A percentile compares a stretch with the other conserved stretches of the same genome.
phyloP scores from a whole-genome alignment of 352 stramenopile genomes.

The Thraustochytrium striatum region DNA sequence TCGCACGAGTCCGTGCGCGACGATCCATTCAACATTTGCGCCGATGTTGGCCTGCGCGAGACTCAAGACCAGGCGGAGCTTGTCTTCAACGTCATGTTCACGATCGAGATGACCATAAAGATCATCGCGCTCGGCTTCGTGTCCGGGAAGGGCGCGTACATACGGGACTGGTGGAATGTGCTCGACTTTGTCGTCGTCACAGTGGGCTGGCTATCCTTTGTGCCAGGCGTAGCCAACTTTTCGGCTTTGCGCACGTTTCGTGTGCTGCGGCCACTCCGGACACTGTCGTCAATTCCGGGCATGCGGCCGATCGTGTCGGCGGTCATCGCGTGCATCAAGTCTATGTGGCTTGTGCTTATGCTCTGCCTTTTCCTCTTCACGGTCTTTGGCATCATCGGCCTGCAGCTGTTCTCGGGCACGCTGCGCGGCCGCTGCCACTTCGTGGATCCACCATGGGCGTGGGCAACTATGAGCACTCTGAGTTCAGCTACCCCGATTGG shows the following conservation, averaged over 20 bases:
- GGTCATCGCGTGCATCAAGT: slow-evolving; percentile 72
- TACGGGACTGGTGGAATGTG: slow-evolving; percentile 78
- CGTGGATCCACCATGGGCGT: slow-evolving; percentile 63
- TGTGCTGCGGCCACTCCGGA: slow-evolving; percentile 77
- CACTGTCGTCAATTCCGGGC: slow-evolving; percentile 74
- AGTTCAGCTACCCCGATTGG: slow-evolving; percentile 58
- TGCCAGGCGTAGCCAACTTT: slow-evolving; percentile 56
- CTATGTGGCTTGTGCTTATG: slow-evolving; percentile 78
- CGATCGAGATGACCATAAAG: slow-evolving; percentile 78
- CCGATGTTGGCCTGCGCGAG: not conserved
- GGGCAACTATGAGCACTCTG: slow-evolving; percentile 49
- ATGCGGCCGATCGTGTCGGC: slow-evolving; percentile 65
- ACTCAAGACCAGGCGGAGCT: slow-evolving; percentile 20
- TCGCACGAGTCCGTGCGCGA: not conserved
- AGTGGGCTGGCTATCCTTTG: slow-evolving; percentile 62
- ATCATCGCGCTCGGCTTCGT: slow-evolving; percentile 76
- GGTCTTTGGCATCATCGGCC: slow-evolving; percentile 80
- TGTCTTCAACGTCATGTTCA: slow-evolving; percentile 77
- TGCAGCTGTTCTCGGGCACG: slow-evolving; percentile 75
- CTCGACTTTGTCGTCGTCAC: slow-evolving; percentile 85
- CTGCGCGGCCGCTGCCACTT: slow-evolving; percentile 56
- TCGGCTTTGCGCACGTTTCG: slow-evolving; percentile 70
- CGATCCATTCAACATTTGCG: slow-evolving; percentile 38
- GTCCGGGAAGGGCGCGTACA: slow-evolving; percentile 65
- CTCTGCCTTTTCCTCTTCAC: slow-evolving; percentile 82